Conservation (phyloP, 2,329 filamentous ascomycete species). For the Alternaria dauci region DNA sequence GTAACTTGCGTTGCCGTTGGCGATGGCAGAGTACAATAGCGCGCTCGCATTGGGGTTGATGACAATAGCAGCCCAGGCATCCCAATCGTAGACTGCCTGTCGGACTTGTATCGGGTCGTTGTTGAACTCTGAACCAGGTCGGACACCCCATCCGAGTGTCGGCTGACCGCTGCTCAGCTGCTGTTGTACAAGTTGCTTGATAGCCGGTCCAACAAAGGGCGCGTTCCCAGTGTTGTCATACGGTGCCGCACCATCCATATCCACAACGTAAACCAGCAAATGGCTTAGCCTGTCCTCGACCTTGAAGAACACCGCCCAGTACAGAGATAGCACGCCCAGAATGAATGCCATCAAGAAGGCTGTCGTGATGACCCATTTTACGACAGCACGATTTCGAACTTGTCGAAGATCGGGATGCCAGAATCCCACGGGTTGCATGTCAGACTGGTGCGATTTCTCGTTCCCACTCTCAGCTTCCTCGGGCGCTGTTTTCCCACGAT, state of each 20-base stretch:
- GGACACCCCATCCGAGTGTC: slow-evolving; percentile 60
- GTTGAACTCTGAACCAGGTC: slow-evolving; percentile 61
- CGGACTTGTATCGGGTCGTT: slow-evolving; percentile 66
- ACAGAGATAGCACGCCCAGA: slow-evolving; percentile 65
- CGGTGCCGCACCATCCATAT: slow-evolving; percentile 68
- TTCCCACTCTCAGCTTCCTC: slow-evolving; percentile 19
- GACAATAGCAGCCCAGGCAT: slow-evolving; percentile 68
- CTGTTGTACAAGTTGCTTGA: slow-evolving; percentile 58
- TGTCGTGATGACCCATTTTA: slow-evolving; percentile 56
- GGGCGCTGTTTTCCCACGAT: slow-evolving; percentile 13
- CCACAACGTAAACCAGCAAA: slow-evolving; percentile 65
- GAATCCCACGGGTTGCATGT: slow-evolving; percentile 55
- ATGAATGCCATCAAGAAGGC: slow-evolving; percentile 65
- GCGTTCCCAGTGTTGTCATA: slow-evolving; percentile 55
- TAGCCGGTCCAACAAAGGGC: slow-evolving; percentile 65
- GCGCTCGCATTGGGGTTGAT: slow-evolving; percentile 69
- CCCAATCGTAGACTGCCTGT: slow-evolving; percentile 66
- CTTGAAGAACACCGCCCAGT: slow-evolving; percentile 67
- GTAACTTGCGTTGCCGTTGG: slow-evolving; percentile 65
- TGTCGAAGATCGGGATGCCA: slow-evolving; percentile 54
- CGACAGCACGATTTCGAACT: slow-evolving; percentile 51
- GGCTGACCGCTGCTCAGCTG: slow-evolving; percentile 51
- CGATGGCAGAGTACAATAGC: slow-evolving; percentile 64
- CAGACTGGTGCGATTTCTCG: slow-evolving; percentile 20
- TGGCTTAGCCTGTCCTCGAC: slow-evolving; percentile 57